Conservation (phyloP, 1,284 basidiomycete species). For the Microbotryum scabiosae region DNA sequence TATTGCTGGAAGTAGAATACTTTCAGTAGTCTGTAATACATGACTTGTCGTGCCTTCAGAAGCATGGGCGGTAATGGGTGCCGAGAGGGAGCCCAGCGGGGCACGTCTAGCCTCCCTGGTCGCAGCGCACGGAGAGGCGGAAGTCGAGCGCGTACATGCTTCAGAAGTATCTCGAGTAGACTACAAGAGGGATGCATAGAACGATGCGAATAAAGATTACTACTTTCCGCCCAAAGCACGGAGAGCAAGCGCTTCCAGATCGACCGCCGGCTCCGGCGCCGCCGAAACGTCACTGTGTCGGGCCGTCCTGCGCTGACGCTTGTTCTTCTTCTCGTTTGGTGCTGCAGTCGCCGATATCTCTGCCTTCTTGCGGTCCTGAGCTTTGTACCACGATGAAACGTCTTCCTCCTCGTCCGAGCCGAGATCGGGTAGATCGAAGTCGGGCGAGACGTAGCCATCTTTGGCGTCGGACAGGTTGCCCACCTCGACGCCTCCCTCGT, state of each 20-base stretch:
- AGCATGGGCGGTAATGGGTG: too few relatives aligned
- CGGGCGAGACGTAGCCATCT: slow-evolving; percentile 58
- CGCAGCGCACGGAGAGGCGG: too few relatives aligned
- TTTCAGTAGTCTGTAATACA: neutral
- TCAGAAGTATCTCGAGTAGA: too few relatives aligned
- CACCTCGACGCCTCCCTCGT: slow-evolving; percentile 44
- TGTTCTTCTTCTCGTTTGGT: slow-evolving; percentile 7
- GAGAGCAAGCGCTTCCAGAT: slow-evolving; percentile 34
- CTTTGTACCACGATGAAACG: neutral
- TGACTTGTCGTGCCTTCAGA: too few relatives aligned
- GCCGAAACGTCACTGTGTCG: neutral
- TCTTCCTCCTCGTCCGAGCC: slow-evolving; percentile 17
- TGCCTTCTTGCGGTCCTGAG: slow-evolving; percentile 14
- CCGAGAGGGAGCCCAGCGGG: too few relatives aligned
- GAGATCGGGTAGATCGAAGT: slow-evolving; percentile 48
- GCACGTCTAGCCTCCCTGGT: too few relatives aligned
- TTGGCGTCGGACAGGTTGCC: slow-evolving; percentile 22
- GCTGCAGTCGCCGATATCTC: slow-evolving; percentile 18
- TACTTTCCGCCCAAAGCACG: slow-evolving; percentile 24
- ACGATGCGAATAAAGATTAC: neutral
- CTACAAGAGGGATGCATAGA: too few relatives aligned
- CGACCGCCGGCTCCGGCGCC: slow-evolving; percentile 22
- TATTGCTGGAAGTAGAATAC: slow-evolving; percentile 34
- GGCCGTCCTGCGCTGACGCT: neutral
- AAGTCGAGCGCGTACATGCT: too few relatives aligned